Base-by-base conservation (phyloP, 345 rosid genomes). In the Salix viminalis region DNA sequence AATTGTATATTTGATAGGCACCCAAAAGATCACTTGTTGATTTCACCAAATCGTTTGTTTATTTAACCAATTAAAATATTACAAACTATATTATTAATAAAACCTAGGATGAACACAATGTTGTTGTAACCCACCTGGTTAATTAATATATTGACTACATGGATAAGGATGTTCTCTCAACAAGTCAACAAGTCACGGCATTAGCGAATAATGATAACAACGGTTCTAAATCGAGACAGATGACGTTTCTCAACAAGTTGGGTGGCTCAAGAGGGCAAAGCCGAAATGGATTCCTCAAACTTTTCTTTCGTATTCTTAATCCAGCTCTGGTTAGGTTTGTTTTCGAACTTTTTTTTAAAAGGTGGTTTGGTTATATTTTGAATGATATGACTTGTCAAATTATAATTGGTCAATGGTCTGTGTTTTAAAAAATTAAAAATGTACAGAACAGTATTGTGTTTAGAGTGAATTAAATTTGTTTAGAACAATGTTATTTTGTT, bases 101-200 rank as follows among this genome's bases (percentile, higher is more conserved):
- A 34, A 28, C 24, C 67, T 26, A 18, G 30, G 19, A 58, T 24
- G 64, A 41, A 66, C 11, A 26, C 37, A 32, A 52, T 65, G 71
- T 73, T 83, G 86, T 78, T 85, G 86, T 78, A 83, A 83, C 74
- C 82, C 88, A 85, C 83, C 80, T 39, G 50, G 13, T 67, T 30
- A 46, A 62, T 65, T 65, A 62, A 44, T 46, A 5, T 16, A 62
- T 30, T 62, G 16, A 65, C 2, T 54, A n/a, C 56, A 46, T 56
- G 23, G 30, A 52, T 14, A 30, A 39, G 19, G 37, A 7, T 4
- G 67, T 18, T 39, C 67, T 67, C 26, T 69, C 21, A 64, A 67
- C 12, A 39, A n/a, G n/a, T n/a, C n/a, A n/a, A n/a, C n/a, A n/a
- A n/a, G 54, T 58, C 34, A 67, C 65, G 41, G 69, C 23, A 66